Evolutionary conservation across 129 eudicot species (phyloP), one percentile per base, ranked within the genome.

Genomic region (Arctium minus): DNA sequence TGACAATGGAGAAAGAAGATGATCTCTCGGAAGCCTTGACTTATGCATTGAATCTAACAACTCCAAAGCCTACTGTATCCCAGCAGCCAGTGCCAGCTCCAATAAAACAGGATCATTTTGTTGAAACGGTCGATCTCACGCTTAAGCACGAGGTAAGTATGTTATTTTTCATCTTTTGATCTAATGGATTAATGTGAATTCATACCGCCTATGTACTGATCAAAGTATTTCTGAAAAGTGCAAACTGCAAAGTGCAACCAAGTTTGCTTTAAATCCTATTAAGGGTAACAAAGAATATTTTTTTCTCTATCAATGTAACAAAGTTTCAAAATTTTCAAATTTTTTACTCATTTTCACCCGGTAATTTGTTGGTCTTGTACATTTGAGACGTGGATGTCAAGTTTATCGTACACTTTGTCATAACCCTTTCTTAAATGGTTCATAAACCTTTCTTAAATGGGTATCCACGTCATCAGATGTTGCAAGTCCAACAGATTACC

Each of bases 11-110:
- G 64, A 81, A 73, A 74, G 88, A 73, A 60, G 83, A 81, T 74
- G 39, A 69, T 50, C 79, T 84, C 27, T 81, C 90, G 38, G 89
- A 88, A 72, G 83, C 88, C 69, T 77, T 83, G 62, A 79, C 84
- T 73, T 80, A 81, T 84, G 71, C 85, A 60, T 76, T 85, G 77
- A 81, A 86, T 86, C 27, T 78, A 77, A 89, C 86, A 75, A 72
- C 77, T 85, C 72, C 87, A 73, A 79, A 62, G 65, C 53, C 88
- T 77, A 79, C 80, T 3, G 74, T 88, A 37, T 79, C 90, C 75
- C 90, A 82, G 89, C 97, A 83, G 64, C 89, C 89, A 60, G 85
- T 86, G 64, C 89, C 91, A 27, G 89, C 90, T 74, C 94, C 97
- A 39, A 33, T 79, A 36, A 77, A 80, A 75, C 87, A 81, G 32